These are phyloP conservation scores for Rhizodiscina lignyota DNA, from an alignment of 495 filamentous ascomycete species.

Conservation along the genomic window DNA sequence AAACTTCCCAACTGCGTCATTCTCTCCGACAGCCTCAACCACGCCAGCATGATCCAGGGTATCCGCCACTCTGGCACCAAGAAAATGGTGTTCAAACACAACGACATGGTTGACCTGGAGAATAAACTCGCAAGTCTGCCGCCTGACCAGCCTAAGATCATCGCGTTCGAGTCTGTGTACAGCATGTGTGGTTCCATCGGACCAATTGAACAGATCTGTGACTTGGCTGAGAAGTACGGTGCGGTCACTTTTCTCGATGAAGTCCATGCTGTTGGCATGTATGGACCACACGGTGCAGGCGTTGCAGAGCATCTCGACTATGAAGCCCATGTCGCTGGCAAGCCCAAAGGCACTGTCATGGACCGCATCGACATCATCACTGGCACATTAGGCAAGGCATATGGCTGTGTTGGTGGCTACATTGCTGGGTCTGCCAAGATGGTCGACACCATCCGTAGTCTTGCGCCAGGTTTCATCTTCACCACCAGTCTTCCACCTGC, in stretches of 20 bases:
- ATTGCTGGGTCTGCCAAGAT: conserved; percentile 80
- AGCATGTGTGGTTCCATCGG: conserved; percentile 98
- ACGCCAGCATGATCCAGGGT: conserved; percentile 98
- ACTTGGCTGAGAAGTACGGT: conserved; percentile 92
- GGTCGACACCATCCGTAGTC: conserved; percentile 88
- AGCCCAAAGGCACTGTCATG: conserved; percentile 72
- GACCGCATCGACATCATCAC: conserved; percentile 96
- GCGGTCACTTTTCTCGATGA: conserved; percentile 95
- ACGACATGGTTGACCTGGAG: conserved; percentile 81
- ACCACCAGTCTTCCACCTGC: conserved; percentile 91
- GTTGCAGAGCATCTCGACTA: conserved; percentile 96
- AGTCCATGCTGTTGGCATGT: conserved; percentile 98
- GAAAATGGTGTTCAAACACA: conserved; percentile 98
- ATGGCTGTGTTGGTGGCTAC: conserved; percentile 94
- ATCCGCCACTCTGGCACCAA: conserved; percentile 92
- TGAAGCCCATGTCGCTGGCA: conserved; percentile 51
- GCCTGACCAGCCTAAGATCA: conserved; percentile 78
- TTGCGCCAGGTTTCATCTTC: conserved; percentile 97
- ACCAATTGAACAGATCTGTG: conserved; percentile 87
- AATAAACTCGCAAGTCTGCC: conserved; percentile 78
- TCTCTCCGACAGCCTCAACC: conserved; percentile 85
- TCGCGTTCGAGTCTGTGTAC: conserved; percentile 96
- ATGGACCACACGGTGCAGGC: conserved; percentile 87
- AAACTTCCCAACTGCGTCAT: conserved; percentile 95
- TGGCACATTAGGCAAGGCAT: conserved; percentile 91